Percentiles rank a stretch among this genome's conserved stretches.
Evolutionary conservation across 805 yeast genomes (phyloP).

Genomic region (Teunomyces funiuensis): DNA sequence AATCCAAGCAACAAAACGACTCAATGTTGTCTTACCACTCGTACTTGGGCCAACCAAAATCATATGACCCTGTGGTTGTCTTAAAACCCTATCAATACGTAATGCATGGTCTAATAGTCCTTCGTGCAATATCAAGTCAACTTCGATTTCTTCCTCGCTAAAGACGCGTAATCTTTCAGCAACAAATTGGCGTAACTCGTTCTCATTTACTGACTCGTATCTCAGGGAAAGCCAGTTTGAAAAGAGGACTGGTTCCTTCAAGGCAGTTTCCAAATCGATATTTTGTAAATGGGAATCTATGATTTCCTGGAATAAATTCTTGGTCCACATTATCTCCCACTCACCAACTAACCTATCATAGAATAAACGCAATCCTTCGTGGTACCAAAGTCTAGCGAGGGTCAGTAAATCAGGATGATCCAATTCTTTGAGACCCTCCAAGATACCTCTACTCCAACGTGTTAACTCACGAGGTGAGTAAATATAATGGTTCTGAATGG

Average conservation of each 20-base stretch:
- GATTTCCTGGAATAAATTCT: conserved; percentile 27
- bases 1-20: conserved; percentile 88
- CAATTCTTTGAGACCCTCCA: conserved; percentile 44
- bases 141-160: conserved; percentile 74
- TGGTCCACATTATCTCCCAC: conserved; percentile 52
- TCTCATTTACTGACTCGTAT: conserved; percentile 55
- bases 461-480: conserved; percentile 91
- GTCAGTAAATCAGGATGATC: conserved; percentile 35
- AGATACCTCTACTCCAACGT: conserved; percentile 79
- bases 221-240: conserved; percentile 72
- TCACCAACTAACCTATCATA: conserved; percentile 62
- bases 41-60: conserved; percentile 81
- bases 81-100: conserved; percentile 76
- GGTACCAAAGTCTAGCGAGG: conserved; percentile 68
- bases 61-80: conserved; percentile 87
- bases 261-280: conserved; percentile 31
- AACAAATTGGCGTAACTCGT: conserved; percentile 54
- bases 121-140: conserved; percentile 60
- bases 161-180: conserved; percentile 65
- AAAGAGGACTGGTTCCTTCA: conserved; percentile 57
- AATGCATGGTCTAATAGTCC: conserved; percentile 73
- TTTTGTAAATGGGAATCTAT: conserved; percentile 48
- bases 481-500: conserved; percentile 57
- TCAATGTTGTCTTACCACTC: conserved; percentile 75
- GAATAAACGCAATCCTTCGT: conserved; percentile 78